A percentile compares a stretch with the other conserved stretches of the same genome.
These are phyloP conservation scores for Penicillium sp. DNA, from an alignment of 2,329 filamentous ascomycete genomes.

Conservation along the genomic window DNA sequence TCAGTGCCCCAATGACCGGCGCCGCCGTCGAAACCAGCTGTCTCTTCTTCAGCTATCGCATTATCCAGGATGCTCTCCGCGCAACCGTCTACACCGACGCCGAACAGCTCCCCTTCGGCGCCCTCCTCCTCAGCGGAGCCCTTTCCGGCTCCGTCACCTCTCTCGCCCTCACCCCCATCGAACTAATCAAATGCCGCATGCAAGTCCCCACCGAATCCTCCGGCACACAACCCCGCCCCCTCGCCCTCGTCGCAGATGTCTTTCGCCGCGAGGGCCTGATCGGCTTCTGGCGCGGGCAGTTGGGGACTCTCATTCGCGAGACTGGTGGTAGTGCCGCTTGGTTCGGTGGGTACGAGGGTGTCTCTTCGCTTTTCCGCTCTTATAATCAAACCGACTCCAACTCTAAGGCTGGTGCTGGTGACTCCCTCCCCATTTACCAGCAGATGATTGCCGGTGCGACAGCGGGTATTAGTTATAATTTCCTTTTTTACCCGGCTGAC, in stretches of 20 bases:
- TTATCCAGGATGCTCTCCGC: conserved; percentile 66
- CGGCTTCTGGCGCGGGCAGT: conserved; percentile 94
- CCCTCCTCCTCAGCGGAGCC: conserved; percentile 79
- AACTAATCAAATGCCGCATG: conserved; percentile 98
- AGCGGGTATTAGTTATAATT: conserved; percentile 94
- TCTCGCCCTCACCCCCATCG: conserved; percentile 88
- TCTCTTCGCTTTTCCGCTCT: conserved; percentile 70
- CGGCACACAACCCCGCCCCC: conserved; percentile 59
- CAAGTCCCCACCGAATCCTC: conserved; percentile 67
- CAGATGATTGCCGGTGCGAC: conserved; percentile 85
- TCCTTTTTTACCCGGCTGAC: conserved; percentile 94
- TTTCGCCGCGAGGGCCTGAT: conserved; percentile 79
- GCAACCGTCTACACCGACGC: conserved; percentile 61
- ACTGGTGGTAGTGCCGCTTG: conserved; percentile 91
- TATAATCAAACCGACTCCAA: conserved; percentile 33
- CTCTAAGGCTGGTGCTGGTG: conserved; percentile 29
- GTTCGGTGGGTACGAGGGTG: conserved; percentile 90
- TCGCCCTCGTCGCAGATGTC: conserved; percentile 75
- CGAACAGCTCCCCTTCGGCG: conserved; percentile 71
- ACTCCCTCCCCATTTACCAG: conserved; percentile 77
- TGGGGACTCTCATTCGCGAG: conserved; percentile 91
- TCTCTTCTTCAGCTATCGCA: conserved; percentile 87
- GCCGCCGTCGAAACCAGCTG: conserved; percentile 91
- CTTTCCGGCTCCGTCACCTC: conserved; percentile 88
- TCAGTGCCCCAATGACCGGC: conserved; percentile 86